phyloP scores from a whole-genome alignment of 192 early-diverging fungal genomes.

The Chytriomyces sp. region DNA sequence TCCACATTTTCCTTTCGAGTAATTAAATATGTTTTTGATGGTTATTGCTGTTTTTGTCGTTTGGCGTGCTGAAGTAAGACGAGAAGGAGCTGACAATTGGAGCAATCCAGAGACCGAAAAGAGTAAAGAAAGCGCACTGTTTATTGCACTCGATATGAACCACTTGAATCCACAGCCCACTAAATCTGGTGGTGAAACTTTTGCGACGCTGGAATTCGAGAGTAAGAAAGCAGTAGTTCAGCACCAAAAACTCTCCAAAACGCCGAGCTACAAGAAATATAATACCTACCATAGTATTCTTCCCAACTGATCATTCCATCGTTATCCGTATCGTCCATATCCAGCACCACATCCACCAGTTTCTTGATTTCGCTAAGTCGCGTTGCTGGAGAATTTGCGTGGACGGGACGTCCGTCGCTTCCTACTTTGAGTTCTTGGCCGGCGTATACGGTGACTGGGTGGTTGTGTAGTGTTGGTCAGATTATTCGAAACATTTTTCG shows the following conservation, averaged over 20 bases:
- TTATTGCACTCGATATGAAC: no score
- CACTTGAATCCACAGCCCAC: not conserved
- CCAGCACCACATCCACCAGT: conserved; percentile 76
- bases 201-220: not conserved
- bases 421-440: conserved; percentile 23
- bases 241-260: no score
- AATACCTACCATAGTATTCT: conserved; percentile 49
- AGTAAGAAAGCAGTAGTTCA: no score
- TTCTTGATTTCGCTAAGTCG: conserved; percentile 55
- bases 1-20: no score
- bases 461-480: not conserved
- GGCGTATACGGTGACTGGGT: conserved; percentile 22
- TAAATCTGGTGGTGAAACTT: conserved; percentile 16
- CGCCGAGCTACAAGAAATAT: no score
- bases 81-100: no score
- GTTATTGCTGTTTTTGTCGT: no score
- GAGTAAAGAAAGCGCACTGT: no score
- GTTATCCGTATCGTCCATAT: conserved; percentile 75
- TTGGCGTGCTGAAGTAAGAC: no score
- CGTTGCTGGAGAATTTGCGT: not conserved
- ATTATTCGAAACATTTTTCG: not conserved
- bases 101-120: no score
- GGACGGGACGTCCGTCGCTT: not conserved
- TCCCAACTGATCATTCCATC: conserved; percentile 65
- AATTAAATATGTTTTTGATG: no score